A percentile compares a stretch with the other conserved stretches of the same genome.
Conservation (phyloP, 1,284 basidiomycete species). For the Phylloboletellus chloephorus region DNA sequence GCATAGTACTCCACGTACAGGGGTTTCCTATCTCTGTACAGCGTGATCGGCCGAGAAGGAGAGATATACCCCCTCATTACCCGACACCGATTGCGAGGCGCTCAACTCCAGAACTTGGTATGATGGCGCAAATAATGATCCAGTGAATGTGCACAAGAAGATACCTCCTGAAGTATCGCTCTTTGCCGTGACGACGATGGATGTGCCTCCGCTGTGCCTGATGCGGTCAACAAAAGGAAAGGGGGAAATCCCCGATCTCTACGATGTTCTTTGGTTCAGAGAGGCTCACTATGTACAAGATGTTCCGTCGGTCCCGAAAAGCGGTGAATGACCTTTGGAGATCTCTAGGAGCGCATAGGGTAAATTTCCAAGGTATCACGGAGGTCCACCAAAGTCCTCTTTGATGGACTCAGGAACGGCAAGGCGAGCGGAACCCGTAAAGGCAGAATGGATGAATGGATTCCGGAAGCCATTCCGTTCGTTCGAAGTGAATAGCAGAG, state of each 20-base stretch:
- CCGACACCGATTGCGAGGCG: slow-evolving; percentile 4
- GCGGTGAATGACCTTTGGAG: slow-evolving; percentile 40
- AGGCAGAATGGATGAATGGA: slow-evolving; percentile 50
- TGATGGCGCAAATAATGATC: slow-evolving; percentile 18
- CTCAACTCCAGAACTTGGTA: slow-evolving; percentile 24
- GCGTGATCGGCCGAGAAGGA: slow-evolving; percentile 22
- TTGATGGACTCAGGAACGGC: slow-evolving; percentile 43
- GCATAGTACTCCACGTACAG: slow-evolving; percentile 30
- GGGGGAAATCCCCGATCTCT: slow-evolving; percentile 39
- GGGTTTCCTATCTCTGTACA: slow-evolving; percentile 19
- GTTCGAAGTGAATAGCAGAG: slow-evolving; percentile 65
- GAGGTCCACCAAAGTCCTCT: slow-evolving; percentile 54
- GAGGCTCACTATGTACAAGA: slow-evolving; percentile 47
- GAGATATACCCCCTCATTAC: slow-evolving; percentile 27
- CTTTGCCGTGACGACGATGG: slow-evolving; percentile 25
- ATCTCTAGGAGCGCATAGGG: slow-evolving; percentile 46
- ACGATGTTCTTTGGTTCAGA: slow-evolving; percentile 24
- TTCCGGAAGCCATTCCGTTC: slow-evolving; percentile 54
- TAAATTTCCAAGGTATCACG: slow-evolving; percentile 47
- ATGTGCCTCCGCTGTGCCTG: slow-evolving; percentile 31
- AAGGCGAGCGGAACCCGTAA: slow-evolving; percentile 28
- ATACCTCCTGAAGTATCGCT: slow-evolving; percentile 27
- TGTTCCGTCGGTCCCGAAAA: slow-evolving; percentile 43
- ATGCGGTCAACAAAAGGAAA: slow-evolving; percentile 42
- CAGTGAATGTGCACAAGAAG: slow-evolving; percentile 21